Evolutionary conservation across 768 basidiomycete species (phyloP).

Genomic region (Lactifluus piperatus): DNA sequence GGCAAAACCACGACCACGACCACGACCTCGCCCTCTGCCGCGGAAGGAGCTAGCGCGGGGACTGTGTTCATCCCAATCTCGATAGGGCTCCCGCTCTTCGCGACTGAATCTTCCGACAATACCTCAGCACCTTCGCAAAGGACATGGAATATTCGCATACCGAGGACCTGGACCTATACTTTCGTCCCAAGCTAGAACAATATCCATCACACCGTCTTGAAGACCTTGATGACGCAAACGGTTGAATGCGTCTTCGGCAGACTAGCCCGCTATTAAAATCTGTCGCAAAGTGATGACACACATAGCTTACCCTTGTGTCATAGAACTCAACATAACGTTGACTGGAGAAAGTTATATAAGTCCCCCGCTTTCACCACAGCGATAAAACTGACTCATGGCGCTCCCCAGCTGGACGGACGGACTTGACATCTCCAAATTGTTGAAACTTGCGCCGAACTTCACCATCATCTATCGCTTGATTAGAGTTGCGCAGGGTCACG

Average conservation of each 20-base stretch:
- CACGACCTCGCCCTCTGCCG: constrained; percentile 24
- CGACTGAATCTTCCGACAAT: constrained; percentile 23
- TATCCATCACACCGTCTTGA: constrained; percentile 85
- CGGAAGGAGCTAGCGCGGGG: constrained; percentile 24
- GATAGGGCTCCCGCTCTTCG: constrained; percentile 27
- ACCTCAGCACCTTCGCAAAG: constrained; percentile 1
- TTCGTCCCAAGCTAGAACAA: constrained; percentile 77
- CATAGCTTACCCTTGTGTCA: constrained; percentile 65
- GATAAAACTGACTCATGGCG: constrained; percentile 37
- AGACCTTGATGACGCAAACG: constrained; percentile 66
- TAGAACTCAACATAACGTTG: constrained; percentile 92
- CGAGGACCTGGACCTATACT: constrained; percentile 36
- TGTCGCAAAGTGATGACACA: neutral
- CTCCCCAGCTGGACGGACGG: constrained; percentile 55
- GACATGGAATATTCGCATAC: neutral
- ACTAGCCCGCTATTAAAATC: constrained; percentile 34
- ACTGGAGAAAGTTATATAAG: constrained; percentile 34
- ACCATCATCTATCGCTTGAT: constrained; percentile 68
- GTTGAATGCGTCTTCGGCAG: constrained; percentile 72
- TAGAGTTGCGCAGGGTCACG: constrained; percentile 65
- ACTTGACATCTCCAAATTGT: constrained; percentile 86
- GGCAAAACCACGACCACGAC: constrained; percentile 22
- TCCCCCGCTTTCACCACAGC: neutral
- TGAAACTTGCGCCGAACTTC: constrained; percentile 84
- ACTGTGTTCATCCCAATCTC: constrained; percentile 22